Evolutionary conservation across 2,329 filamentous ascomycete genomes (phyloP), one percentile per base, ranked within the genome.

Genomic region (Fusarium algeriense): DNA sequence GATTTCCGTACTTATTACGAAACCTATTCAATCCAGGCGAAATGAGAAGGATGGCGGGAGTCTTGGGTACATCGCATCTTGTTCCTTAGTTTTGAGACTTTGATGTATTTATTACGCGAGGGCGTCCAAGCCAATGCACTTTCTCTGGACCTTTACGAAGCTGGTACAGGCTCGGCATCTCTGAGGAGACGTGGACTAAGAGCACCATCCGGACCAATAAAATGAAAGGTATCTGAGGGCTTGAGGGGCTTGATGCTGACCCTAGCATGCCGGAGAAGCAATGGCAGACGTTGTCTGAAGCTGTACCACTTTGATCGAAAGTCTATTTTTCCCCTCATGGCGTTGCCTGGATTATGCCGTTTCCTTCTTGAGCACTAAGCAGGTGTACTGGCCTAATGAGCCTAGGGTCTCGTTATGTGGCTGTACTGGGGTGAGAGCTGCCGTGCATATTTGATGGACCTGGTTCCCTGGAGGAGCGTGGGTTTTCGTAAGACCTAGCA

Each of bases 251-350:
- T 61, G 34, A 28, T 59, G 53, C 49, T 68, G 67, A 55, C 67
- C 49, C 67, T 60, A 45, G 45, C 45, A 59, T 59, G 45, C 40
- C 45, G 53, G 40, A 57, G 62, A 50, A 45, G 52, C 26, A 41
- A 50, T 64, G 60, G 60, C 44, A 67, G 53, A 53, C 64, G 45
- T 64, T 60, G 65, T 59, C 38, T 67, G 57, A 64, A 75, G 59
- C 40, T 68, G 62, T 71, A 43, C 61, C 64, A 60, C 62, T 66
- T 48, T 71, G 64, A 63, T 65, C 59, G 41, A 76, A 76, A 76
- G 74, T 76, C 34, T 76, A 76, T 74, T 75, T 75, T 69, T 59
- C 72, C 72, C 74, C 71, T 73, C 63, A 59, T 59, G 60, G 60
- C 52, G 68, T 66, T 44, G 67, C 60, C 50, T 64, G 53, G 65